A percentile compares a stretch with the other conserved stretches of the same genome.
These are phyloP conservation scores for Cryptosporidium viatorum DNA, from an alignment of 169 alveolate species.

Conservation along the genomic window DNA sequence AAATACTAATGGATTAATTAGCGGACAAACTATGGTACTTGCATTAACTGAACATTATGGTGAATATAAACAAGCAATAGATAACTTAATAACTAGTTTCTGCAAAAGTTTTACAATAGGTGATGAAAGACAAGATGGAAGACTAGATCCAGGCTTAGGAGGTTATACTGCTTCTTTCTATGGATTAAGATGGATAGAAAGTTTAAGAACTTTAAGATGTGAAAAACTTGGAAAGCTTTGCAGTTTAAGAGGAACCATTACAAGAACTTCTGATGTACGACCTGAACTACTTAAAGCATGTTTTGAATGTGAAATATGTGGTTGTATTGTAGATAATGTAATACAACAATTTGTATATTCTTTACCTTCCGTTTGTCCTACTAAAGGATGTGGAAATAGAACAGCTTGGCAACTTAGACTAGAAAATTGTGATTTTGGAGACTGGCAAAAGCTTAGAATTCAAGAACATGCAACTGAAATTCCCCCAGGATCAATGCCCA, in stretches of 20 bases:
- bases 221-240: slow-evolving; percentile 92
- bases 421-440: slow-evolving; percentile 90
- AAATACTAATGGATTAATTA: slow-evolving; percentile 4
- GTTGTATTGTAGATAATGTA: slow-evolving; percentile 88
- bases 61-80: slow-evolving; percentile 35
- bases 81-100: slow-evolving; percentile 28
- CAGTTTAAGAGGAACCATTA: slow-evolving; percentile 94
- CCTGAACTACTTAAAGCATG: slow-evolving; percentile 95
- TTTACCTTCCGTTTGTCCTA: slow-evolving; percentile 85
- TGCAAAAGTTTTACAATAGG: slow-evolving; percentile 36
- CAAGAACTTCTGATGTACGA: slow-evolving; percentile 96
- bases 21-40: slow-evolving; percentile 40
- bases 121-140: slow-evolving; percentile 12
- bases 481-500: slow-evolving; percentile 97
- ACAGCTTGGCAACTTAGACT: slow-evolving; percentile 90
- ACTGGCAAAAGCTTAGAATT: slow-evolving; percentile 95
- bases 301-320: slow-evolving; percentile 93
- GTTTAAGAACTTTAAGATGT: slow-evolving; percentile 83
- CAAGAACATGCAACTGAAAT: slow-evolving; percentile 95
- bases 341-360: slow-evolving; percentile 95
- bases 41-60: slow-evolving; percentile 63
- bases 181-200: slow-evolving; percentile 73
- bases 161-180: slow-evolving; percentile 54
- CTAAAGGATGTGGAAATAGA: slow-evolving; percentile 75
- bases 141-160: background rate